Base-by-base conservation (phyloP, 2,329 filamentous ascomycete genomes). In the Fusarium secorum region DNA sequence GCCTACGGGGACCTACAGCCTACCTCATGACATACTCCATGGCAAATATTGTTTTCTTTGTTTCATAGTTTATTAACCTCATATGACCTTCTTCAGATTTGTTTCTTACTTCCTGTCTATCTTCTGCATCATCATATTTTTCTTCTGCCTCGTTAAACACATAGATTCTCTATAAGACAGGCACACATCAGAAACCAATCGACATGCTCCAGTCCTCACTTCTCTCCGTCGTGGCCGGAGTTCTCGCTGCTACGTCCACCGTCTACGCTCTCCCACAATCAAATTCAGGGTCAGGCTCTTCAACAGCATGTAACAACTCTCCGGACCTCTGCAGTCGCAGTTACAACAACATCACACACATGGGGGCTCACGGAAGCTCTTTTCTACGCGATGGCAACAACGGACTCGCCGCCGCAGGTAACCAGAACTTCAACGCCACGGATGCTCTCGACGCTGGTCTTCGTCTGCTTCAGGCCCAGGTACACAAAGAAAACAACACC, bases 261-360 rank as follows among this genome's bases (percentile, higher is more conserved):
- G 75, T 72, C 63, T 62, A 67, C 33, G 77, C 76, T 53, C 64
- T 75, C 33, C 77, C 75, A 20, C 75, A 78, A 36, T 63, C 60
- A 30, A 68, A 36, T 53, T 65, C 76, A 14, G 65, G 45, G 32
- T 66, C 76, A 9, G 61, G 64, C 24, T 62, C 66, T 9, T 73
- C 77, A 26, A 76, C 75, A 20, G 88, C 90, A 35, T 96, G 93
- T 87, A 96, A 96, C 83, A 95, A 95, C 84, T 94, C 91, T 2
- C 91, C 92, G 1, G 82, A 85, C 45, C 87, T 96, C 42, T 96
- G 93, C 84, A 83, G 82, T 67, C 88, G 88, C 70, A 82, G 87
- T 22, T 96, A 96, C 83, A 90, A 89, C 81, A 89, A 91, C 72
- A 87, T 96, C 74, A 95, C 93, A 6, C 87, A 95, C 79, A 88